These are phyloP conservation scores for Hypocreales sp. DNA, from an alignment of 2,329 filamentous ascomycete genomes.

Conservation along the genomic window DNA sequence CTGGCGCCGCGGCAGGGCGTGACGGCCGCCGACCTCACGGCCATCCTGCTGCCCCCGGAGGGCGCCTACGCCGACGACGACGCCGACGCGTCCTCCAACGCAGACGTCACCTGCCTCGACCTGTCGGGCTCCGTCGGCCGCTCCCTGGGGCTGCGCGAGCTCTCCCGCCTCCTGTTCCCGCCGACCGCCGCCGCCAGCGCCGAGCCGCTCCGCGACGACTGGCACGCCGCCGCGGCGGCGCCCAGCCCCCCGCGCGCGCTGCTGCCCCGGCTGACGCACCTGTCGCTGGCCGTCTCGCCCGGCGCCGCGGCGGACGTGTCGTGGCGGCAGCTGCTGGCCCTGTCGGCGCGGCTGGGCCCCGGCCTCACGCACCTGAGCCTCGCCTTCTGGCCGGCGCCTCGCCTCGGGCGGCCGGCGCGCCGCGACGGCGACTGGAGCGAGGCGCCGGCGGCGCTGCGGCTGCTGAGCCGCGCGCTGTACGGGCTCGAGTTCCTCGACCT, in stretches of 20 bases:
- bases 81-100: slow-evolving; percentile 7
- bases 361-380: slow-evolving; percentile 45
- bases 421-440: slow-evolving; percentile 44
- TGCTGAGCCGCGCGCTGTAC: slow-evolving; percentile 38
- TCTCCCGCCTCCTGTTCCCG: slow-evolving; percentile 35
- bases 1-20: slow-evolving; percentile 28
- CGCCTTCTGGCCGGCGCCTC: slow-evolving; percentile 46
- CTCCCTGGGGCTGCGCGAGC: slow-evolving; percentile 34
- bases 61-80: slow-evolving; percentile 11
- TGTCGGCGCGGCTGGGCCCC: slow-evolving; percentile 36
- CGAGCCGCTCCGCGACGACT: slow-evolving; percentile 30
- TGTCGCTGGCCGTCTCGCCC: slow-evolving; percentile 38
- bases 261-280: slow-evolving; percentile 42
- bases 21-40: slow-evolving; percentile 31
- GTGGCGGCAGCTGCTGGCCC: slow-evolving; percentile 41
- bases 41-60: slow-evolving; percentile 24
- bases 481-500: slow-evolving; percentile 45
- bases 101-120: slow-evolving; percentile 35
- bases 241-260: slow-evolving; percentile 20
- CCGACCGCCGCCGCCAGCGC: slow-evolving; percentile 5
- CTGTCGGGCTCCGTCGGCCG: slow-evolving; percentile 35
- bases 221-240: slow-evolving; percentile 27
- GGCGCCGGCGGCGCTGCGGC: slow-evolving; percentile 37
- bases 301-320: slow-evolving; percentile 21
- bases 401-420: slow-evolving; percentile 37